Percentiles rank a stretch among this genome's conserved stretches.
These are phyloP conservation scores for Arabidopsis suecica DNA, from an alignment of 345 rosid species.

Conservation along the genomic window DNA sequence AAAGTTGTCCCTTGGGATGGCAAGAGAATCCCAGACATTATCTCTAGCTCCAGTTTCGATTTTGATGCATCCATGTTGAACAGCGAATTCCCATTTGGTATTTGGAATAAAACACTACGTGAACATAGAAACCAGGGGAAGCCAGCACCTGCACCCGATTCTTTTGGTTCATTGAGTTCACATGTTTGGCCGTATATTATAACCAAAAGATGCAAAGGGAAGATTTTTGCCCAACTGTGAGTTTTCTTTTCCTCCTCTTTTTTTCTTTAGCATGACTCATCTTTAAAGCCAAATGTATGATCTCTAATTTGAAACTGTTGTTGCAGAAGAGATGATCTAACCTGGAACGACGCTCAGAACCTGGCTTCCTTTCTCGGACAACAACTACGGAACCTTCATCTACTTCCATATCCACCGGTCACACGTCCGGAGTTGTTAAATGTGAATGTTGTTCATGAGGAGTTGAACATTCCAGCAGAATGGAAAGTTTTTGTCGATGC, in stretches of 20 bases:
- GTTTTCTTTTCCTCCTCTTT: slow-evolving; percentile 36
- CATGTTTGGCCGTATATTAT: slow-evolving; percentile 83
- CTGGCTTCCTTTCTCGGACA: slow-evolving; percentile 83
- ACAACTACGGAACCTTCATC: slow-evolving; percentile 79
- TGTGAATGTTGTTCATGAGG: slow-evolving; percentile 39
- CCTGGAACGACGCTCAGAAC: slow-evolving; percentile 62
- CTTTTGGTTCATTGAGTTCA: slow-evolving; percentile 48
- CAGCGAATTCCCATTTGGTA: slow-evolving; percentile 68
- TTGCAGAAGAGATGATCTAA: slow-evolving; percentile 79
- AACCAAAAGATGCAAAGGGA: slow-evolving; percentile 89
- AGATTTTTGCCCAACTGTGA: slow-evolving; percentile 85
- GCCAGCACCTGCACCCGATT: slow-evolving; percentile 45
- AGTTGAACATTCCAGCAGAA: slow-evolving; percentile 62
- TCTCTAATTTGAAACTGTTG: slow-evolving; percentile 25
- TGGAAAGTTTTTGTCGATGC: slow-evolving; percentile 66
- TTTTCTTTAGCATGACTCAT: neutral
- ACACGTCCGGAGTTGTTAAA: slow-evolving; percentile 47
- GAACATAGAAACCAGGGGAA: slow-evolving; percentile 62
- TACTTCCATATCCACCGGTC: slow-evolving; percentile 69
- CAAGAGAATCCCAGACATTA: slow-evolving; percentile 70
- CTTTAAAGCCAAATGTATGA: slow-evolving; percentile 21
- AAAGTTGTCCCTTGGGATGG: slow-evolving; percentile 87
- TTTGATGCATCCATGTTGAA: slow-evolving; percentile 48
- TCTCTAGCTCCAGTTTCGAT: slow-evolving; percentile 55
- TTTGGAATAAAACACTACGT: slow-evolving; percentile 75